phyloP scores from a whole-genome alignment of 2,329 filamentous ascomycete species.

The Fusarium albosuccineum region DNA sequence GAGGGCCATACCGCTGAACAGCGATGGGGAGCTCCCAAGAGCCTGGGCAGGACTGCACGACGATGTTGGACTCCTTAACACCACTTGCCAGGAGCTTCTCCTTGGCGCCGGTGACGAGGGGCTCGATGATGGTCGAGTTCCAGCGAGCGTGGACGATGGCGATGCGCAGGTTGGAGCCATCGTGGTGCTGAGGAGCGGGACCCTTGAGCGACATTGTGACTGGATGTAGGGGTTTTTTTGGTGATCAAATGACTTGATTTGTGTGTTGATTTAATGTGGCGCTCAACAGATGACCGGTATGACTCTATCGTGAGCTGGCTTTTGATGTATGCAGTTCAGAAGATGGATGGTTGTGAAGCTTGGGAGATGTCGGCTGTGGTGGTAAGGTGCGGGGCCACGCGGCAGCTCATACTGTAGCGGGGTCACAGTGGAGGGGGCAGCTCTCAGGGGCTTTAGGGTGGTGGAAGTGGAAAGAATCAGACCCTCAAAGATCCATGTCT shows the following conservation, averaged over 20 bases:
- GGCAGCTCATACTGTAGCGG: constrained; percentile 33
- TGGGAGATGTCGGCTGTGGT: constrained; percentile 11
- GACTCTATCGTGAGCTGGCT: constrained; percentile 22
- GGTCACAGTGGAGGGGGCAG: constrained; percentile 34
- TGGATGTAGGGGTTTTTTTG: neutral
- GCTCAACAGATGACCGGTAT: neutral
- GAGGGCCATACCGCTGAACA: constrained; percentile 77
- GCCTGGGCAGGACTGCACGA: constrained; percentile 89
- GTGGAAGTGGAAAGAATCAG: neutral
- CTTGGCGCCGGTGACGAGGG: constrained; percentile 84
- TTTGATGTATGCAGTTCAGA: constrained; percentile 3
- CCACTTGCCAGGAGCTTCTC: constrained; percentile 82
- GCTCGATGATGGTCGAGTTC: constrained; percentile 90
- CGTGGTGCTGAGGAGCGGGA: constrained; percentile 68
- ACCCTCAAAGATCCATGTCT: neutral
- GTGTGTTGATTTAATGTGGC: constrained; percentile 19
- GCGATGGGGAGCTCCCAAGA: constrained; percentile 95
- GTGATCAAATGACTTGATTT: neutral
- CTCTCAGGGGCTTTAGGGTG: constrained; percentile 4
- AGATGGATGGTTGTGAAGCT: constrained; percentile 24
- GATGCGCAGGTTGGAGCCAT: constrained; percentile 83
- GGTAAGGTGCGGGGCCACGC: constrained; percentile 39
- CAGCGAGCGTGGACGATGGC: constrained; percentile 97
- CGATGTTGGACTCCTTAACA: constrained; percentile 89
- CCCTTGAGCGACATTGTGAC: constrained; percentile 62